Base-by-base conservation (phyloP, 257 asterid species). In the Solanum etuberosum region DNA sequence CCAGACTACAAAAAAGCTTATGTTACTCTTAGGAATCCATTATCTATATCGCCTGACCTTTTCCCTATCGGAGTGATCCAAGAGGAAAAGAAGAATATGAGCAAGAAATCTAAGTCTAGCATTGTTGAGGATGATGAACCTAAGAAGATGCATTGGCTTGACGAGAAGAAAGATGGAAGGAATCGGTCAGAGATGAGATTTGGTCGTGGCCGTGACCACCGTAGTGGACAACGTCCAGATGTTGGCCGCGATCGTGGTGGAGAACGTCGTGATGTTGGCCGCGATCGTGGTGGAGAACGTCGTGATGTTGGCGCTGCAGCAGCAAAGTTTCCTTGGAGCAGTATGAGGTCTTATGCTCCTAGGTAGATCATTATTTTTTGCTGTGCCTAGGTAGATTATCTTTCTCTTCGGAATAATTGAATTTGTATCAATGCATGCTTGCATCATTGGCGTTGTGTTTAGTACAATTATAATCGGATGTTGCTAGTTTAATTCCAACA, bases 1-100 rank as follows among this genome's bases (percentile, higher is more conserved):
- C 95, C 98, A 10, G 96, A 94, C 91, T 96, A 96, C 91, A 96
- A 96, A 90, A 96, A 96, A 87, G 98, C 99, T 21, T 97, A 94
- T 32, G 98, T 94, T 67, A 94, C 99, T 15, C 94, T 97, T 15
- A 93, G 88, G 83, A 88, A 48, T 71, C 99, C 99, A 1, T 51
- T 97, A 68, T 95, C 96, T 8, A 87, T 97, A 23, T 93, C 95
- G 38, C 96, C 97, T 1, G 96, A 95, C 12, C 83, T 94, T 18
- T 97, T 90, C 43, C 99, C 99, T 6, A 92, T 97, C 85, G 91
- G 71, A 90, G 90, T 82, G 21, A 93, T 97, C 87, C 93, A 93
- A 92, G 98, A 93, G 88, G 98, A 92, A 68, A 94, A 90, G 88
- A 89, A 78, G 89, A 92, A 86, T 83, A 70, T 86, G 65, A 89